phyloP scores from a whole-genome alignment of 768 basidiomycete species.

The Lyophyllum shimeji region DNA sequence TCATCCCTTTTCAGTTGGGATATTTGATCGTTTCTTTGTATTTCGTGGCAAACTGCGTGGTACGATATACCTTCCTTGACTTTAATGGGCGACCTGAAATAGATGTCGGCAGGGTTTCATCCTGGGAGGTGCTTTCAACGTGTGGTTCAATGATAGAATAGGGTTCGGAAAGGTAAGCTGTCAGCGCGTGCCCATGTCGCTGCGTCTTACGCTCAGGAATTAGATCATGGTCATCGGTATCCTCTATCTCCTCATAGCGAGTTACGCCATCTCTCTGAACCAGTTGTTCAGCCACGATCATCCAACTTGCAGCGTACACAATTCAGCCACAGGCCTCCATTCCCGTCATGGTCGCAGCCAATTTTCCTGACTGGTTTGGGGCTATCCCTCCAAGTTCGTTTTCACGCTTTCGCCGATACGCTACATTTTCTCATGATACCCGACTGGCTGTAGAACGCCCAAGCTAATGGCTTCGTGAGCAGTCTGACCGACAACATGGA shows the following conservation, averaged over 20 bases:
- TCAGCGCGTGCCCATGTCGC: neutral
- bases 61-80: conserved; percentile 12
- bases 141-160: conserved; percentile 42
- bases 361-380: conserved; percentile 51
- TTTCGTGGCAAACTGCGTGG: conserved; percentile 37
- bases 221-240: conserved; percentile 23
- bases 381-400: conserved; percentile 39
- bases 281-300: conserved; percentile 34
- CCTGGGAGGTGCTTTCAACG: conserved; percentile 43
- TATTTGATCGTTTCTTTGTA: conserved; percentile 52
- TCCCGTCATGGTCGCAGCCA: conserved; percentile 49
- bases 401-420: neutral
- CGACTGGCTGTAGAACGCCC: conserved; percentile 41
- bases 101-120: conserved; percentile 43
- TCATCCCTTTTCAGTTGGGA: conserved; percentile 29
- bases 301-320: conserved; percentile 43
- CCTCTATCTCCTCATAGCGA: neutral
- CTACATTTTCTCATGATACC: neutral
- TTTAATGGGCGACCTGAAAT: no score
- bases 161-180: conserved; percentile 46
- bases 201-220: neutral
- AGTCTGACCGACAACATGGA: conserved; percentile 40
- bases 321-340: conserved; percentile 49
- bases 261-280: neutral
- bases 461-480: conserved; percentile 55